Evolutionary conservation across 805 yeast species (phyloP).

Genomic region (Tanozyma kutaoensis): DNA sequence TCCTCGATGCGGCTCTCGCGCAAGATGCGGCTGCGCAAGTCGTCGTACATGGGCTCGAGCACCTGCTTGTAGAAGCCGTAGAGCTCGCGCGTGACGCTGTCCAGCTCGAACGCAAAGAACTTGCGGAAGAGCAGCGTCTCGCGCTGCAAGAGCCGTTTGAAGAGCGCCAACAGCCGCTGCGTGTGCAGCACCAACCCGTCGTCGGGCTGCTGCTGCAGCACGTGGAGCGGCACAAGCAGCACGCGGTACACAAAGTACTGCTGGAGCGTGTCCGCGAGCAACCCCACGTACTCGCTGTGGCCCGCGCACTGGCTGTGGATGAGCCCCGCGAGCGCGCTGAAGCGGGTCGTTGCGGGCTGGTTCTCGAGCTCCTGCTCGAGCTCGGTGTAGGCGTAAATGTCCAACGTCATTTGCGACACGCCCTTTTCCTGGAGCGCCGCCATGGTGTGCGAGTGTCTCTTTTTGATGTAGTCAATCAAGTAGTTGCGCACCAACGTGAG

Average conservation of each 20-base stretch:
- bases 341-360: conserved; percentile 5
- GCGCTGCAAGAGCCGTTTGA: conserved; percentile 42
- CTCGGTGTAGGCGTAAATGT: conserved; percentile 7
- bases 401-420: conserved; percentile 3
- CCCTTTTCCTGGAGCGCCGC: conserved; percentile 2
- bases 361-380: conserved; percentile 6
- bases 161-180: conserved; percentile 49
- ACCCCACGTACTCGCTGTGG: conserved; percentile 48
- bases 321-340: conserved; percentile 3
- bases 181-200: conserved; percentile 37
- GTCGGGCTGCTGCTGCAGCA: conserved; percentile 11
- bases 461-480: conserved; percentile 31
- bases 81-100: conserved; percentile 15
- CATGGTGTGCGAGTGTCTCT: conserved; percentile 2
- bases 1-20: conserved; percentile 56
- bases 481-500: conserved; percentile 64
- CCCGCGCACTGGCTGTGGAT: conserved; percentile 8
- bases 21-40: conserved; percentile 49
- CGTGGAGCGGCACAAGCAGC: conserved; percentile 30
- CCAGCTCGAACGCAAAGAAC: conserved; percentile 21
- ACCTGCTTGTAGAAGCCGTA: conserved; percentile 49
- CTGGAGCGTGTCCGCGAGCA: conserved; percentile 50
- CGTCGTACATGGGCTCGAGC: conserved; percentile 69
- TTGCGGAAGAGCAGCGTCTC: conserved; percentile 52
- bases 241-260: conserved; percentile 50